Conservation (phyloP, 2,329 filamentous ascomycete genomes). For the Arthroderma sp. region DNA sequence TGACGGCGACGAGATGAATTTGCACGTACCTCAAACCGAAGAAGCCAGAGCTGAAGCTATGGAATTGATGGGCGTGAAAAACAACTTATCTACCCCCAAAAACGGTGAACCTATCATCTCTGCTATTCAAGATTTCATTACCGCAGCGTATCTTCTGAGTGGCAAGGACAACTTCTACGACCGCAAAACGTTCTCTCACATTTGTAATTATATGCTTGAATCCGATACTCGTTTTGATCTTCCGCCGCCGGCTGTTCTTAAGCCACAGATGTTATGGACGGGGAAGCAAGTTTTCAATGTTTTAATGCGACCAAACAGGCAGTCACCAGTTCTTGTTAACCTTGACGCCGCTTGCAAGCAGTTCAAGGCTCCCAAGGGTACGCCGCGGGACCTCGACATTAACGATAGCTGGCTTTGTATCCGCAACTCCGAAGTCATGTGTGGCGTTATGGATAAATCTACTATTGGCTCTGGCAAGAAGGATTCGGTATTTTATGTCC, state of each 20-base stretch:
- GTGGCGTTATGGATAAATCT: slow-evolving; percentile 92
- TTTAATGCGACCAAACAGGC: slow-evolving; percentile 74
- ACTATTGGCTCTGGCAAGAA: slow-evolving; percentile 97
- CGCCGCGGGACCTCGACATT: slow-evolving; percentile 52
- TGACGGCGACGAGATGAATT: slow-evolving; percentile 97
- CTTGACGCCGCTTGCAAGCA: slow-evolving; percentile 84
- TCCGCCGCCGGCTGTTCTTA: slow-evolving; percentile 73
- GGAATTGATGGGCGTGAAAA: slow-evolving; percentile 92
- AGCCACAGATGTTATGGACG: slow-evolving; percentile 81
- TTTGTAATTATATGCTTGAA: slow-evolving; percentile 90
- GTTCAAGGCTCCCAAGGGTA: slow-evolving; percentile 36
- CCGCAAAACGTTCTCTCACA: slow-evolving; percentile 72
- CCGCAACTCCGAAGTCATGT: slow-evolving; percentile 95
- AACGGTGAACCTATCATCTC: slow-evolving; percentile 97
- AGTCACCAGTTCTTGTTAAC: slow-evolving; percentile 75
- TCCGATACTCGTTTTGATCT: slow-evolving; percentile 65
- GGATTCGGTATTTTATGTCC: slow-evolving; percentile 92
- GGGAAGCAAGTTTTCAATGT: slow-evolving; percentile 94
- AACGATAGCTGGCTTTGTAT: slow-evolving; percentile 88
- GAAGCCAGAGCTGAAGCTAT: slow-evolving; percentile 91
- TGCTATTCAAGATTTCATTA: slow-evolving; percentile 99
- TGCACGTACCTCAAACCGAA: slow-evolving; percentile 95
- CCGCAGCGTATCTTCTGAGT: slow-evolving; percentile 78
- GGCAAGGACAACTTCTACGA: slow-evolving; percentile 90
- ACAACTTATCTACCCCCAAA: slow-evolving; percentile 90